Evolutionary conservation across 139 green algal genomes (phyloP), one percentile per base, ranked within the genome.

Genomic region (Picochlorum sp.): DNA sequence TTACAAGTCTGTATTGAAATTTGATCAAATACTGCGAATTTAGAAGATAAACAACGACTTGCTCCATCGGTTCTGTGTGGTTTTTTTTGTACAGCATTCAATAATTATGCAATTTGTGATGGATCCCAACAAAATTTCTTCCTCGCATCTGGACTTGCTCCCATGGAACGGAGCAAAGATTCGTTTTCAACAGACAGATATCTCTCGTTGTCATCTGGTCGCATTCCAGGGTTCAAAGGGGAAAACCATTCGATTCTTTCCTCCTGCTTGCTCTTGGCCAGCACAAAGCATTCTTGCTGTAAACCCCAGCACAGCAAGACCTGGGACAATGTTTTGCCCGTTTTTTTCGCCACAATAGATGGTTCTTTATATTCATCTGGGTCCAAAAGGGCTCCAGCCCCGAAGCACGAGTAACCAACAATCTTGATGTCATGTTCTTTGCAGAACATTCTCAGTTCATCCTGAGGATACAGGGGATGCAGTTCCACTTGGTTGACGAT

Each of bases 371-470:
- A 45, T 30, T 59, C 26, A 2, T 16, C n/a, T 28, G 53, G 6
- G 44, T 31, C 28, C 10, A 61, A 35, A 33, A 61, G 20, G 14
- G 13, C 32, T 0, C 55, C 55, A 5, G 36, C 31, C 12, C 30
- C 55, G 22, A 61, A 61, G 20, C n/a, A 26, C 18, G 55, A 61
- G 55, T 61, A 61, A 5, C 30, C 55, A 26, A 47, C 32, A 14
- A 61, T 9, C 26, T 33, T 20, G 40, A 61, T 51, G 33, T 20
- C 31, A 33, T 61, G 9, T 35, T 49, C 55, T 14, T 13, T 1
- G 24, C 55, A 61, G 14, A 53, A 61, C 25, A 24, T 20, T 25
- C 16, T 10, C 9, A 61, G 55, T 3, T 50, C 10, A 12, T 14
- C 49, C 10, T 49, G 31, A 22, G 55, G 55, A 35, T 37, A 49